Evolutionary conservation across 805 yeast genomes (phyloP).

Genomic region (Nematodospora valgi): DNA sequence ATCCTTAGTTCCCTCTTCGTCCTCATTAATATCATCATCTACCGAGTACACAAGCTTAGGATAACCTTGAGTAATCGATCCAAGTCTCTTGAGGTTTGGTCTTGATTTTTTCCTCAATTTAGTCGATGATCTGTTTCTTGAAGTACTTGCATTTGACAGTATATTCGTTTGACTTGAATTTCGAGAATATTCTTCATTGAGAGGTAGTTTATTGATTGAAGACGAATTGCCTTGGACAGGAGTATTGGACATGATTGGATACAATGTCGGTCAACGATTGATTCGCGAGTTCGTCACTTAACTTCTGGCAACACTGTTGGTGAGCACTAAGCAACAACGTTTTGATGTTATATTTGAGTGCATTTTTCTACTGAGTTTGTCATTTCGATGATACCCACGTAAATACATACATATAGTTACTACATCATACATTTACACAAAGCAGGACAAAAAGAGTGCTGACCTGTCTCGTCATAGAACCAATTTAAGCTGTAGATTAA

Average conservation of each 20-base stretch:
- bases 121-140: constrained; percentile 2
- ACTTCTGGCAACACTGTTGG: too few species aligned
- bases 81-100: constrained; percentile 30
- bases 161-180: constrained; percentile 6
- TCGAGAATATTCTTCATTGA: constrained; percentile 6
- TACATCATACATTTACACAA: too few species aligned
- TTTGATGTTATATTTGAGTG: too few species aligned
- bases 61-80: constrained; percentile 4
- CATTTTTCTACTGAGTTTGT: too few species aligned
- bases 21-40: constrained; percentile 77
- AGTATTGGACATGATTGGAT: neutral
- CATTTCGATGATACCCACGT: too few species aligned
- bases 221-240: constrained; percentile 5
- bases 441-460: too few species aligned
- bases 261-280: neutral
- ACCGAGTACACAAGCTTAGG: constrained; percentile 59
- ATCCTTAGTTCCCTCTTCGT: constrained; percentile 54
- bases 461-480: too few species aligned
- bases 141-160: neutral
- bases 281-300: too few species aligned
- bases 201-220: neutral
- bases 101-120: constrained; percentile 9
- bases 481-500: too few species aligned
- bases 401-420: too few species aligned
- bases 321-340: too few species aligned